These are phyloP conservation scores for Colletotrichum magnum DNA, from an alignment of 2,329 filamentous ascomycete genomes.

Conservation along the genomic window DNA sequence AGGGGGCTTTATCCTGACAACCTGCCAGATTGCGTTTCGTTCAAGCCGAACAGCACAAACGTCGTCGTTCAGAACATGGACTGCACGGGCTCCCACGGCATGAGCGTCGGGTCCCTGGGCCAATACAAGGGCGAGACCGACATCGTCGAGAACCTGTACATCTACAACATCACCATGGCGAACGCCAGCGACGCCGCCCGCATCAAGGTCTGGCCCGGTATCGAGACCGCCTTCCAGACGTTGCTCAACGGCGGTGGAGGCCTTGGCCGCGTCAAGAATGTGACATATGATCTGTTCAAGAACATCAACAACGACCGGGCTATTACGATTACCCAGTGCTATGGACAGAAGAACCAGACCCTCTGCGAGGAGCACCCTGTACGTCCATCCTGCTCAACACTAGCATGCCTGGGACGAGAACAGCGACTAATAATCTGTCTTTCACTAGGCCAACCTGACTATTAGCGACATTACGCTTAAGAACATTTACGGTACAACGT, in stretches of 20 bases:
- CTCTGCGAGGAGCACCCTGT: constrained; percentile 52
- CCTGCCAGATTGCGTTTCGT: constrained; percentile 72
- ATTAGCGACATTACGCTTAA: constrained; percentile 48
- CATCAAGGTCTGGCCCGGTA: constrained; percentile 78
- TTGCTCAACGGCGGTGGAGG: constrained; percentile 76
- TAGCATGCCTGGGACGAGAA: accelerated
- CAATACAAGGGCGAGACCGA: constrained; percentile 76
- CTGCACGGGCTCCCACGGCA: constrained; percentile 80
- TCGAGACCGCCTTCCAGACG: constrained; percentile 63
- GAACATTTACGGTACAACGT: constrained; percentile 48
- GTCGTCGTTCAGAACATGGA: constrained; percentile 76
- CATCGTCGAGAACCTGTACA: constrained; percentile 77
- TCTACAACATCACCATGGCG: constrained; percentile 72
- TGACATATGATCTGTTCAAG: constrained; percentile 73
- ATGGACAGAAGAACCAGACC: constrained; percentile 56
- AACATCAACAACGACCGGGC: constrained; percentile 72
- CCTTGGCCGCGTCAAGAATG: constrained; percentile 66
- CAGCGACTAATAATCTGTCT: not conserved
- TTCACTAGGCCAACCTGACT: constrained; percentile 40
- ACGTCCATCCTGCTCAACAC: not conserved
- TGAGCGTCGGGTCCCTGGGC: constrained; percentile 79
- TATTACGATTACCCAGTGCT: constrained; percentile 74
- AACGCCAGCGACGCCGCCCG: constrained; percentile 76
- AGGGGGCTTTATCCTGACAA: not conserved
- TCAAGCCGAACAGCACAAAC: constrained; percentile 81